phyloP scores from a whole-genome alignment of 305 asterid species.

The Fraxinus greggii region DNA sequence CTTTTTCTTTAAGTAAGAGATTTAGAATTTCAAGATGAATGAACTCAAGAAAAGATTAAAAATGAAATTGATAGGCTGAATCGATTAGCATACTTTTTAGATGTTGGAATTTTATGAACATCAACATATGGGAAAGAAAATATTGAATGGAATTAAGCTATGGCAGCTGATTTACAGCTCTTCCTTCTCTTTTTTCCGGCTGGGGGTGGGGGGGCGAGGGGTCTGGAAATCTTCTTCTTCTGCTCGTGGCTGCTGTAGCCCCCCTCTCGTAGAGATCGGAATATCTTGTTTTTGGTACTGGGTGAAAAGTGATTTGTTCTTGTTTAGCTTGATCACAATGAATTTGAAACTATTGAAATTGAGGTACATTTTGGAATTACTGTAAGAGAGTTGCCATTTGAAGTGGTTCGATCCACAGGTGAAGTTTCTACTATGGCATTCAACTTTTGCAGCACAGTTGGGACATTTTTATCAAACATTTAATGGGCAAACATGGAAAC shows the following conservation, averaged over 20 bases:
- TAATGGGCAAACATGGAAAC: not conserved
- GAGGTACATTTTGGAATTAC: not conserved
- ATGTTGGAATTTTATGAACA: not conserved
- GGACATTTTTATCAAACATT: not conserved
- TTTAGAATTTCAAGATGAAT: conserved; percentile 21
- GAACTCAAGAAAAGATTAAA: not conserved
- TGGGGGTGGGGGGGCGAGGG: not conserved
- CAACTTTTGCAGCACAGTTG: conserved; percentile 3
- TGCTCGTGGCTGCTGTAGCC: not conserved
- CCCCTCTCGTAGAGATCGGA: not conserved
- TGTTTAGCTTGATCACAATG: conserved; percentile 6
- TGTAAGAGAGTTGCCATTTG: conserved; percentile 1
- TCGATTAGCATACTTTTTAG: not conserved
- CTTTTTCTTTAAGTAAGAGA: conserved; percentile 15
- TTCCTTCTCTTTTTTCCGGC: not conserved
- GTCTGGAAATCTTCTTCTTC: conserved; percentile 6
- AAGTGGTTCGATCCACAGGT: conserved; percentile 1
- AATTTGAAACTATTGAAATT: not conserved
- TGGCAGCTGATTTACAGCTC: conserved; percentile 2
- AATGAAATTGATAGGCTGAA: conserved; percentile 12
- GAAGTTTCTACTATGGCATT: not conserved
- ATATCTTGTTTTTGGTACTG: not conserved
- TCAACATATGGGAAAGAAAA: not conserved
- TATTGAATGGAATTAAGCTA: not conserved
- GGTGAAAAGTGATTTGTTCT: not conserved